Evolutionary conservation across 176 grass and related monocot species (phyloP), one percentile per base, ranked within the genome.

Genomic region (Panicum miliaceum): DNA sequence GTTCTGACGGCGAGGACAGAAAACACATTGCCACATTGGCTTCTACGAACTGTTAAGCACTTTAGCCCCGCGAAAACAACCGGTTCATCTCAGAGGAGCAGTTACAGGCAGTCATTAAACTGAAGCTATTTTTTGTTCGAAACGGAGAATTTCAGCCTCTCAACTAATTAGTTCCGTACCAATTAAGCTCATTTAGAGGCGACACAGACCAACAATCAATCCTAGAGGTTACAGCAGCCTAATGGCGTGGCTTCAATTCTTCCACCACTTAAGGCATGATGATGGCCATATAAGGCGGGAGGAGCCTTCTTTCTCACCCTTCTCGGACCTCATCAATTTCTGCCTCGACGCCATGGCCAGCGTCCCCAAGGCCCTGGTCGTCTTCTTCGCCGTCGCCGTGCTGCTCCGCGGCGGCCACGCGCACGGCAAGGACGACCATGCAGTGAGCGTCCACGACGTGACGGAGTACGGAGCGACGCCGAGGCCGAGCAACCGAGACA

Each of bases 401-500:
- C 37, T 64, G 25, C 32, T 82, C 73, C 0, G 12, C 19, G 43
- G 53, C 18, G 71, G 19, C 41, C 34, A 71, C 15, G 50, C 71
- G 3, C 22, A 60, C 27, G 22, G n/a, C 22, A 37, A 18, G 8
- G 37, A 19, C 43, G 37, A 19, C 43, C 22, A 26, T 4, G 34
- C 38, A 1, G 51, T n/a, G 64, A 12, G n/a, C 23, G 75, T 91
- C 34, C 59, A 67, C 1, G 58, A 37, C 47, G 67, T 86, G 77
- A 32, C 81, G 1, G 27, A 85, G 25, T 91, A 82, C 12, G 89
- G 89, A 18, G 85, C 85, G 47, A 20, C 76, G n/a, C n/a, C n/a
- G n/a, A n/a, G n/a, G 38, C 71, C 77, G 57, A n/a, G 20, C 81
- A 85, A 43, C 35, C 2, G 53, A 9, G 85, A 91, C 47, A 88